These are phyloP conservation scores for Didymella pinodella DNA, from an alignment of 2,329 filamentous ascomycete species.

Conservation along the genomic window DNA sequence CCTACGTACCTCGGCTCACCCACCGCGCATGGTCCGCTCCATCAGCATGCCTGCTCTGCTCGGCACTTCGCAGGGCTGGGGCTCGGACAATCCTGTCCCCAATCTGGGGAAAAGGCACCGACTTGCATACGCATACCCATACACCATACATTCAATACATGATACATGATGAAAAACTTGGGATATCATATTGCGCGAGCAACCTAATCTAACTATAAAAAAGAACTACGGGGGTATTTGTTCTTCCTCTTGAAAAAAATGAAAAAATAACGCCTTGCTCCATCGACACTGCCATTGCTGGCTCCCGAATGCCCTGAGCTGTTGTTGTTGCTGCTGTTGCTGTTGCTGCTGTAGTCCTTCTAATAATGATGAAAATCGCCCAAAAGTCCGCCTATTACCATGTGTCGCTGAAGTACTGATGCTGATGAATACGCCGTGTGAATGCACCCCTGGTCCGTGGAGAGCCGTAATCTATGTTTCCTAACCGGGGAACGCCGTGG, in stretches of 20 bases:
- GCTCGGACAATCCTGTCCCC: not conserved
- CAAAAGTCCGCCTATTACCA: constrained; percentile 15
- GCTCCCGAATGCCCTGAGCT: constrained; percentile 21
- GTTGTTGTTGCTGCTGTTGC: constrained; percentile 10
- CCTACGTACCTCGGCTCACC: not conserved
- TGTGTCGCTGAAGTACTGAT: constrained; percentile 2
- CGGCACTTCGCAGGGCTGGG: not conserved
- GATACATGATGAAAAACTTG: constrained; percentile 1
- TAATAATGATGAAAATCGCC: constrained; percentile 22
- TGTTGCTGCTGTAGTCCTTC: constrained; percentile 7
- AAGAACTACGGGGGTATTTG: constrained; percentile 37
- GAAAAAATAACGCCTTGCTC: constrained; percentile 28
- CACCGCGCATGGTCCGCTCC: not conserved
- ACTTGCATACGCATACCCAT: not conserved
- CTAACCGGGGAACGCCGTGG: constrained; percentile 16
- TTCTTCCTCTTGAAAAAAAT: constrained; percentile 14
- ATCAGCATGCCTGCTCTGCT: not conserved
- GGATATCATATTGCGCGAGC: constrained; percentile 28
- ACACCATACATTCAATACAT: not conserved
- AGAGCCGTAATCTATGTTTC: constrained; percentile 13
- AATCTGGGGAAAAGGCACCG: constrained; percentile 12
- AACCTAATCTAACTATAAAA: constrained; percentile 22
- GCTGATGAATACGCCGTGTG: constrained; percentile 12
- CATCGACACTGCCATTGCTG: constrained; percentile 30
- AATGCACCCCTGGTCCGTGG: constrained; percentile 21